Base-by-base conservation (phyloP, 768 basidiomycete species). In the Hygrophorus pudorinus region DNA sequence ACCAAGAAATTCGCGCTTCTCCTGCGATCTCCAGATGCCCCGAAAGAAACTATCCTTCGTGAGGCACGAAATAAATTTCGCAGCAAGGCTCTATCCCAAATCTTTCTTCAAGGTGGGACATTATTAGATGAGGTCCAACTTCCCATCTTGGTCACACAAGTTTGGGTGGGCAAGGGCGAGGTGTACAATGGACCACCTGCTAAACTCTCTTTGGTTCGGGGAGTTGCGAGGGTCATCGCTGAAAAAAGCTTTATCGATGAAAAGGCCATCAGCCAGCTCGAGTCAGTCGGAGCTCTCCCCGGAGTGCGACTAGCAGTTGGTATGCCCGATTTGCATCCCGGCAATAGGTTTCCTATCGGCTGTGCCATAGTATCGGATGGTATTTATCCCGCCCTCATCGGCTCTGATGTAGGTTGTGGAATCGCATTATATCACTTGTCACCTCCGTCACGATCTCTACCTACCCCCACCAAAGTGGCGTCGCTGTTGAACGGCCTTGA, bases 291-390 rank as follows among this genome's bases (percentile, higher is more conserved):
- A 4, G 44, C 39, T 13, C 47, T 66, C 13, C 51, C 53, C 8
- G 62, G 63, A 14, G 63, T 65, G 2, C 45, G 46, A 9, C 36
- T 60, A 2, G 56, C 56, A 5, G 56, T 64, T n/a, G 65, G 64
- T 13, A 61, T 67, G 53, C 65, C 67, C 18, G 66, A 66, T 50
- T 58, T 67, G 6, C 66, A 67, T 54, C 65, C 65, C 12, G 65
- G 65, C 5, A 56, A 49, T 40, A 53, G 61, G n/a, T 65, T 62
- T 39, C 61, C 60, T 16, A 61, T 62, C 42, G 61, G 58, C 52
- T 40, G 30, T 45, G 44, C 44, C 17, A 45, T 45, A 2, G 44
- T 20, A 31, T 20, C 44, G 10, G 58, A 66, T 27, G 65, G 63
- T 14, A 53, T 67, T 34, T 67, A 64, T 42, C 65, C 67, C 21